phyloP scores from a whole-genome alignment of 768 basidiomycete species.

The Melanogaster broomeanus region DNA sequence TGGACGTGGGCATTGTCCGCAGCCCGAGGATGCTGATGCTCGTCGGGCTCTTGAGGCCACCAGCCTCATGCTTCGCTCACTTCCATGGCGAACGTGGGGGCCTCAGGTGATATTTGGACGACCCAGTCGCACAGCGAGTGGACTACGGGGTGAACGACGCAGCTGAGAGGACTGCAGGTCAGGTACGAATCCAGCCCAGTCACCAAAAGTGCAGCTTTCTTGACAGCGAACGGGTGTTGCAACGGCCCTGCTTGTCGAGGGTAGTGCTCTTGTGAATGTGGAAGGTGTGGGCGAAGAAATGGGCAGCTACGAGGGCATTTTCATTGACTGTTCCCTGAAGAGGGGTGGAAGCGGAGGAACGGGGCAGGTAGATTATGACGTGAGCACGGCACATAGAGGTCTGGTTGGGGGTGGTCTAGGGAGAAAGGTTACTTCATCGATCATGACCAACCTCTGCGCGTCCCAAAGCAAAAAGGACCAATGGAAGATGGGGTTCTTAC shows the following conservation, averaged over 20 bases:
- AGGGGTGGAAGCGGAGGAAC: slow-evolving; percentile 29
- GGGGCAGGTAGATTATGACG: slow-evolving; percentile 14
- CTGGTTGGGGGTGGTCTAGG: slow-evolving; percentile 30
- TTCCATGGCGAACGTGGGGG: slow-evolving; percentile 6
- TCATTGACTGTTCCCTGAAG: slow-evolving; percentile 14
- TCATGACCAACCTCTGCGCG: slow-evolving; percentile 26
- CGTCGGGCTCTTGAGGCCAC: slow-evolving; percentile 20
- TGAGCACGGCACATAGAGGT: slow-evolving; percentile 30
- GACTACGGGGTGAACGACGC: slow-evolving; percentile 25
- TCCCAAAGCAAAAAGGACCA: slow-evolving; percentile 14
- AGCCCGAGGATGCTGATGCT: slow-evolving; percentile 33
- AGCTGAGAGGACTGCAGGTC: slow-evolving; percentile 15
- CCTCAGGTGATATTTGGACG: slow-evolving; percentile 7
- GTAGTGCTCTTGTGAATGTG: neutral
- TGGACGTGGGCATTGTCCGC: slow-evolving; percentile 24
- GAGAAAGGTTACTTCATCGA: slow-evolving; percentile 25
- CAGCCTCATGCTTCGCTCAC: slow-evolving; percentile 5
- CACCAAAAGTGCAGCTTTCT: slow-evolving; percentile 32
- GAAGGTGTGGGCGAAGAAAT: slow-evolving; percentile 10
- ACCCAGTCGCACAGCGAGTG: slow-evolving; percentile 28
- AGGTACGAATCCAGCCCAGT: slow-evolving; percentile 27
- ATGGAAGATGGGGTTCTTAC: neutral
- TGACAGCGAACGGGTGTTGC: slow-evolving; percentile 27
- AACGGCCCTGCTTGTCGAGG: slow-evolving; percentile 1
- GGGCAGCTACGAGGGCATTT: slow-evolving; percentile 1